Base-by-base conservation (phyloP, 2,329 filamentous ascomycete species). In the Nigrospora osmanthi region DNA sequence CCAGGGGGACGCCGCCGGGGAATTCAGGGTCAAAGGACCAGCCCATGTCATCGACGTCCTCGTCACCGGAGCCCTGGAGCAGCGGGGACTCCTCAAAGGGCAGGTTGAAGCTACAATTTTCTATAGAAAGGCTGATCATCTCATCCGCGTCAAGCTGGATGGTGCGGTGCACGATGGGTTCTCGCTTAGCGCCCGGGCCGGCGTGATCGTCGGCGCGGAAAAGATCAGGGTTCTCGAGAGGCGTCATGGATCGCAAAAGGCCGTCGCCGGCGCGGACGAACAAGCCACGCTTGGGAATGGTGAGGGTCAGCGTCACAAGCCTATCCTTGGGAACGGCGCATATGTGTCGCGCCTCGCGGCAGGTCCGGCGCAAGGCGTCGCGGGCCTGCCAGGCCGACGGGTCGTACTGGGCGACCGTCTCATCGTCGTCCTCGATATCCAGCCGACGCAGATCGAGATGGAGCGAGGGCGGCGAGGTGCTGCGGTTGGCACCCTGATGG, bases 31-130 rank as follows among this genome's bases (percentile, higher is more conserved):
- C 59, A 44, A 53, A 63, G 4, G 54, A 32, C 58, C 58, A 61
- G 11, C 58, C 58, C 6, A 42, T 31, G 23, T 40, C 46, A 12
- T 30, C 12, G 16, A 33, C 33, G 11, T 40, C 30, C 15, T 51
- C 49, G 14, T 46, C 50, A 3, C 44, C 45, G 16, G 45, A 47
- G 19, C 35, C 15, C 4, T 40, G 37, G 33, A 45, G 30, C 3
- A 48, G 16, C 9, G 48, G 40, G 1, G 38, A 43, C 40, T 63
- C 59, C 42, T 61, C 59, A 31, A 47, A 49, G 1, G 54, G 53
- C 6, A 63, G 47, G 42, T 59, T 62, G 49, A 62, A 61, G 50
- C 59, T 61, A 49, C 58, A 61, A 48, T 63, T 63, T 48, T 61
- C 59, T 36, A 60, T 38, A 1, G 56, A 59, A 6, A 63, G 52